These are phyloP conservation scores for Trichoderma aggressivum DNA, from an alignment of 2,329 filamentous ascomycete species.

Conservation along the genomic window DNA sequence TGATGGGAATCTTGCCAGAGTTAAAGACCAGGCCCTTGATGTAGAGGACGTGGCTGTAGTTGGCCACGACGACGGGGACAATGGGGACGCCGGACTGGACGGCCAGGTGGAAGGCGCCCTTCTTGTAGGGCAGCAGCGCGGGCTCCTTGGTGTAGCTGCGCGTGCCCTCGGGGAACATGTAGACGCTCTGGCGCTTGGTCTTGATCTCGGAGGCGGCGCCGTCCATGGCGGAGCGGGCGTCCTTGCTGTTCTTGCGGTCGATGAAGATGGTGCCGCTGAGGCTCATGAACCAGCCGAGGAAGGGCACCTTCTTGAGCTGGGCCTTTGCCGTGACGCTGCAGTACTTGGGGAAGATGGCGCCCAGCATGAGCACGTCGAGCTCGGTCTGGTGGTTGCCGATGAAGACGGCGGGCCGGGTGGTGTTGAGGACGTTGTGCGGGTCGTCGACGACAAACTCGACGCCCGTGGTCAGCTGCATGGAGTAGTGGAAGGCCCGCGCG, in stretches of 20 bases:
- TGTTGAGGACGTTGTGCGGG: conserved; percentile 57
- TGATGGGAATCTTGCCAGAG: conserved; percentile 68
- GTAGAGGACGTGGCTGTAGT: conserved; percentile 72
- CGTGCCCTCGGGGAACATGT: conserved; percentile 90
- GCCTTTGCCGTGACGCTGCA: conserved; percentile 92
- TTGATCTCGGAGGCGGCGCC: conserved; percentile 79
- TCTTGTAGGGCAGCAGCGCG: conserved; percentile 90
- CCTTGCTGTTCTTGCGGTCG: conserved; percentile 79
- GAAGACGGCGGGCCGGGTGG: conserved; percentile 78
- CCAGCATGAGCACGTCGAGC: conserved; percentile 89
- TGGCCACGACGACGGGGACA: conserved; percentile 77
- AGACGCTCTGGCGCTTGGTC: conserved; percentile 68
- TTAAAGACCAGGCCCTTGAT: conserved; percentile 63
- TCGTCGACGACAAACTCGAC: conserved; percentile 75
- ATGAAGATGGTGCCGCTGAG: conserved; percentile 92
- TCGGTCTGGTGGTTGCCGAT: conserved; percentile 96
- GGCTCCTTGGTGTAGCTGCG: conserved; percentile 83
- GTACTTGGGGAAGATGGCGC: conserved; percentile 82
- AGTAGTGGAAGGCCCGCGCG: conserved; percentile 73
- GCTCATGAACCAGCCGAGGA: conserved; percentile 93
- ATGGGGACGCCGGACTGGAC: conserved; percentile 92
- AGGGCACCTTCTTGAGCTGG: conserved; percentile 71
- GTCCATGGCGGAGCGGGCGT: conserved; percentile 80
- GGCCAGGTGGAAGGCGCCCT: conserved; percentile 95
- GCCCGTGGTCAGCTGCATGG: conserved; percentile 72